Evolutionary conservation across 345 rosid genomes (phyloP).

Genomic region (Acer saccharum): DNA sequence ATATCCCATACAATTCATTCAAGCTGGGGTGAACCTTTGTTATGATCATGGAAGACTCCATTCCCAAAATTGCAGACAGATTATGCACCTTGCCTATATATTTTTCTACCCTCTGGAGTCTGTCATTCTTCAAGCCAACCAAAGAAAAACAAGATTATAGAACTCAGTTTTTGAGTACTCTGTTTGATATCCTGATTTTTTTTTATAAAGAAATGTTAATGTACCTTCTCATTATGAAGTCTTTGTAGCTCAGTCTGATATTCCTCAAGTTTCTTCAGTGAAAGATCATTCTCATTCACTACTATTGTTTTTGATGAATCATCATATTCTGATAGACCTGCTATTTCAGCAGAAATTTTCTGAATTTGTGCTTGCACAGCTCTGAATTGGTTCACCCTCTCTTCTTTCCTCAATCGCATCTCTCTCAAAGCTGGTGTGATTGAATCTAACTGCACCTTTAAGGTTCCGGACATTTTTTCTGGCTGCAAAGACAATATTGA

Average conservation of each 20-base stretch:
- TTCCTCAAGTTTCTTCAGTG: conserved; percentile 89
- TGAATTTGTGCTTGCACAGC: conserved; percentile 81
- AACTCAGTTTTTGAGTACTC: conserved; percentile 2
- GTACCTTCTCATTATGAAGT: conserved; percentile 89
- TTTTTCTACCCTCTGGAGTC: conserved; percentile 84
- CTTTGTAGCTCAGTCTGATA: conserved; percentile 80
- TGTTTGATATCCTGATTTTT: not conserved
- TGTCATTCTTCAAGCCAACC: conserved; percentile 58
- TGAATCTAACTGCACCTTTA: conserved; percentile 87
- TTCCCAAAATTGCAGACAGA: conserved; percentile 74
- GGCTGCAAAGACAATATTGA: conserved; percentile 54
- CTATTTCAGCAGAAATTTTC: conserved; percentile 85
- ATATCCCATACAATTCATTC: conserved; percentile 87
- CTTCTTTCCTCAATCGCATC: conserved; percentile 87
- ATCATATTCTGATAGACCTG: conserved; percentile 74
- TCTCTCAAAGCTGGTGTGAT: conserved; percentile 88
- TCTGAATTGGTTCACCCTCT: conserved; percentile 72
- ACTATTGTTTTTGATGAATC: conserved; percentile 57
- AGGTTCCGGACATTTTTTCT: conserved; percentile 81
- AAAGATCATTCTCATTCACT: conserved; percentile 82
- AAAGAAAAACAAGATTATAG: conserved; percentile 13
- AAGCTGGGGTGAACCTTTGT: conserved; percentile 96
- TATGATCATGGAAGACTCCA: conserved; percentile 94
- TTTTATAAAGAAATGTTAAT: not conserved
- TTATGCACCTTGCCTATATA: conserved; percentile 61